Evolutionary conservation across 2,329 filamentous ascomycete species (phyloP).

Genomic region (Microcera coccophila): DNA sequence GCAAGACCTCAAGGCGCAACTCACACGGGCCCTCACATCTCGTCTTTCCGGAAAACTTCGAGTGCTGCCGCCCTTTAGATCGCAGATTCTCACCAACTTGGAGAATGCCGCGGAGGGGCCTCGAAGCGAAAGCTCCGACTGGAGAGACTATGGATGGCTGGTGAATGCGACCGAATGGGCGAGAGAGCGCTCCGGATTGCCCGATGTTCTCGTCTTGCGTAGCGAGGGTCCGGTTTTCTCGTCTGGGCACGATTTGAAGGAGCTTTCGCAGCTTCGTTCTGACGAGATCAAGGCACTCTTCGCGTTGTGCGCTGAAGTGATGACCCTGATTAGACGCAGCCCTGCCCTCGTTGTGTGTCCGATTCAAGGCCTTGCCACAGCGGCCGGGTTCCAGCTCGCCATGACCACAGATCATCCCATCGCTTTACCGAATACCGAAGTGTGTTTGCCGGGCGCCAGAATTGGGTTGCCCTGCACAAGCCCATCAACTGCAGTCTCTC

Average conservation of each 20-base stretch:
- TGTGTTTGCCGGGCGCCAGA: conserved; percentile 18
- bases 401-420: conserved; percentile 23
- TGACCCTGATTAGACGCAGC: conserved; percentile 20
- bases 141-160: conserved; percentile 19
- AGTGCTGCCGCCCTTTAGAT: conserved; percentile 15
- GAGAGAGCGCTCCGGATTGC: conserved; percentile 16
- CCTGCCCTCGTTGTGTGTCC: conserved; percentile 21
- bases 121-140: neutral
- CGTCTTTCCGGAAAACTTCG: conserved; percentile 7
- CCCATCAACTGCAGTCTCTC: conserved; percentile 20
- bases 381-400: conserved; percentile 24
- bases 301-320: conserved; percentile 19
- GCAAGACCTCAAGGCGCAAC: conserved; percentile 17
- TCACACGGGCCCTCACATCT: conserved; percentile 14
- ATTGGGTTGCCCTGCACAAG: conserved; percentile 24
- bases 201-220: conserved; percentile 19
- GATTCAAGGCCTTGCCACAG: conserved; percentile 21
- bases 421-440: conserved; percentile 14
- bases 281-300: conserved; percentile 18
- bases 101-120: conserved; percentile 1
- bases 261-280: conserved; percentile 8
- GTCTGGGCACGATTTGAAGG: conserved; percentile 23
- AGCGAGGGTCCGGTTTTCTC: conserved; percentile 24
- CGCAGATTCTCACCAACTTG: conserved; percentile 2
- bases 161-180: conserved; percentile 19